A percentile compares a stretch with the other conserved stretches of the same genome.
phyloP scores from a whole-genome alignment of 495 filamentous ascomycete genomes.

The Aspergillus campestris region DNA sequence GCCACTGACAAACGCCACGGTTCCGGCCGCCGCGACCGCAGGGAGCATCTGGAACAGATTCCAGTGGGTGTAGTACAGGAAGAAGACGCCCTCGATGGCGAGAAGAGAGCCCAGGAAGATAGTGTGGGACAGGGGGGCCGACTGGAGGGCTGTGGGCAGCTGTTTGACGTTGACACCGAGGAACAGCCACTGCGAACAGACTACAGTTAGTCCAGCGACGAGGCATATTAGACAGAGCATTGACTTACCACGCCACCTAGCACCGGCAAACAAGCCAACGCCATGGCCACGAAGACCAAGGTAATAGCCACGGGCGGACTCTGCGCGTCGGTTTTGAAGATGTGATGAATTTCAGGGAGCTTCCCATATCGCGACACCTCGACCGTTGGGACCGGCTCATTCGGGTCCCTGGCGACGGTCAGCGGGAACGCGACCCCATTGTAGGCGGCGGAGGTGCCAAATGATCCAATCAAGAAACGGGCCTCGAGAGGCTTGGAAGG shows the following conservation, averaged over 20 bases:
- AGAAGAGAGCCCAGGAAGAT: slow-evolving; percentile 78
- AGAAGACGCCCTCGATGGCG: slow-evolving; percentile 84
- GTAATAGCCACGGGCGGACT: slow-evolving; percentile 80
- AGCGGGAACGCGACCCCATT: slow-evolving; percentile 60
- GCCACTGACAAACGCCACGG: slow-evolving; percentile 76
- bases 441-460: slow-evolving; percentile 63
- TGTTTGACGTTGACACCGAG: slow-evolving; percentile 84
- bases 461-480: slow-evolving; percentile 75
- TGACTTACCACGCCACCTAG: slow-evolving; percentile 61
- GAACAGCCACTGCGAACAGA: slow-evolving; percentile 55
- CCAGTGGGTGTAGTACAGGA: slow-evolving; percentile 91
- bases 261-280: slow-evolving; percentile 61
- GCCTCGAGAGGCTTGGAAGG: slow-evolving; percentile 60
- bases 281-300: slow-evolving; percentile 62
- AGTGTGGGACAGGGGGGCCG: slow-evolving; percentile 68
- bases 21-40: slow-evolving; percentile 54
- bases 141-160: slow-evolving; percentile 59
- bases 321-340: slow-evolving; percentile 70
- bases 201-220: slow-evolving; percentile 7
- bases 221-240: background rate
- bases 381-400: slow-evolving; percentile 46
- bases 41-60: slow-evolving; percentile 87
- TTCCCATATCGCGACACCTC: slow-evolving; percentile 71
- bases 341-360: slow-evolving; percentile 79
- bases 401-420: slow-evolving; percentile 51